Base-by-base conservation (phyloP, 208 protist species). In the Blastocrithidia nonstop region DNA sequence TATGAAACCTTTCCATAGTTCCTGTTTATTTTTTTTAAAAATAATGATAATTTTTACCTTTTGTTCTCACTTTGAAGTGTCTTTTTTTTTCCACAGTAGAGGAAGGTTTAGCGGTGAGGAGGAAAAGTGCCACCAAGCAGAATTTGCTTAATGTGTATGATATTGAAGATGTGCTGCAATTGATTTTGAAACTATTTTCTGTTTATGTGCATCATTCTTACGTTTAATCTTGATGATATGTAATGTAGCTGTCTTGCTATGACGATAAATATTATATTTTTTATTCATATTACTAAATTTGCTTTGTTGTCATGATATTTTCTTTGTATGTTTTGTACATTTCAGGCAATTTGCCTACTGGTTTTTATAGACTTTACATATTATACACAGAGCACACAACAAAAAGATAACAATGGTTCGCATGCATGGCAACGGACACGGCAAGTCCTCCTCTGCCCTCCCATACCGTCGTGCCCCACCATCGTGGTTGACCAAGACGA, bases 361-460 rank as follows among this genome's bases (percentile, higher is more conserved):
- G n/a, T n/a, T n/a, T n/a, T n/a, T n/a, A n/a, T n/a, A n/a, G n/a
- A n/a, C n/a, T n/a, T n/a, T n/a, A n/a, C n/a, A n/a, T n/a, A n/a
- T n/a, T n/a, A 41, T 20, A 41, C 11, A 41, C 36, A 41, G 6
- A 15, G 5, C 11, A 41, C 11, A 15, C 36, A 41, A n/a, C 36
- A 41, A 5, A 41, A 20, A 50, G 33, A 35, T 22, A 45, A 43
- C n/a, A 47, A 94, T 98, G 95, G 96, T 95, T 56, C 96, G 96
- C 82, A 98, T 98, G 94, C 80, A 98, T 77, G 93, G 92, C 67
- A 95, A 95, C 56, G 96, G 96, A 26, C 98, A 98, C 71, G 98
- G 98, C 84, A 99, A 99, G 54, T 70, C 93, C 42, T 57, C 79
- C 46, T 98, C 95, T 20, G 72, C 95, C 8, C 75, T 98, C 41